A percentile compares a stretch with the other conserved stretches of the same genome.
phyloP scores from a whole-genome alignment of 306 rosid species.

The Fragaria ananassa region DNA sequence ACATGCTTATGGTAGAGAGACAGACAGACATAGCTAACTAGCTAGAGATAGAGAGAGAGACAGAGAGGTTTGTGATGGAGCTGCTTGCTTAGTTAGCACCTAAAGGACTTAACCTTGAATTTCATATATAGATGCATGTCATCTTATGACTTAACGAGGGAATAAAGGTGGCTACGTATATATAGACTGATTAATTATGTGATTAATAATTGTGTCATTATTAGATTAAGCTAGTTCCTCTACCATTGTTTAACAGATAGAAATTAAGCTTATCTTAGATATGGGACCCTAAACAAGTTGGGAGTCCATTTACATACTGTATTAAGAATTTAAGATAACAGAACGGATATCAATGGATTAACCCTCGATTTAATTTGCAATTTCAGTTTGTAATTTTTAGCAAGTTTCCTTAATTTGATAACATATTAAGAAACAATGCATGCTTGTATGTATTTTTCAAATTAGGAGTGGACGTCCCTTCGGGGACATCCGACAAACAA shows the following conservation, averaged over 20 bases:
- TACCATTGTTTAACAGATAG: neutral
- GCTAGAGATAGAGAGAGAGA: neutral
- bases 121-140: neutral
- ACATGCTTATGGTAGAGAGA: neutral
- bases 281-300: constrained; percentile 2
- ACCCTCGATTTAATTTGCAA: neutral
- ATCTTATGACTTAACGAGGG: constrained; percentile 7
- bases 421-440: neutral
- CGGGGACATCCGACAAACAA: too few species aligned
- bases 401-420: neutral
- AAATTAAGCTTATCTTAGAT: constrained; percentile 7
- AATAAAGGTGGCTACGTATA: neutral
- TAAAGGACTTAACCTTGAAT: neutral
- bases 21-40: neutral
- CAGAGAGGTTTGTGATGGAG: neutral
- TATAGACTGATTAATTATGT: neutral
- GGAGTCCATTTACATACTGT: neutral
- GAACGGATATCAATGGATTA: neutral
- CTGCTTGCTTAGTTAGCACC: neutral
- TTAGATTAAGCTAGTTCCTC: neutral
- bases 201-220: constrained; percentile 2
- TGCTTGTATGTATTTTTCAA: neutral
- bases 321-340: too few species aligned
- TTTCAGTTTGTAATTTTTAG: neutral
- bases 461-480: neutral